Evolutionary conservation across 1,139 yeast species (phyloP).

Genomic region (Pichia terricola): DNA sequence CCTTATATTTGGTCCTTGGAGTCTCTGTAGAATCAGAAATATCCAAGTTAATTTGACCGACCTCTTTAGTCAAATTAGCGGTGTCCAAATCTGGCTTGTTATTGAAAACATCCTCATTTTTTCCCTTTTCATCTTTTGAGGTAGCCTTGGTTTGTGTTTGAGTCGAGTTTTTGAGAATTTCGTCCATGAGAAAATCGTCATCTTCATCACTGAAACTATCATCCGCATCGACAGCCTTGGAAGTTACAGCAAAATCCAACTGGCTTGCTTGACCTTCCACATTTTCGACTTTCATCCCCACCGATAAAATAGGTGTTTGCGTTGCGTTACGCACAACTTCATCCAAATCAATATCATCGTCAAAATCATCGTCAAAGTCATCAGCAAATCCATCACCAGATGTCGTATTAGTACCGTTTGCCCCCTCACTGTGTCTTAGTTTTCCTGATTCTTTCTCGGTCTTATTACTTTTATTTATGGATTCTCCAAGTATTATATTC

Average conservation of each 20-base stretch:
- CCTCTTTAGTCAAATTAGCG: neutral
- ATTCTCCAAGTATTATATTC: no score
- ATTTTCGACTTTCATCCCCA: no score
- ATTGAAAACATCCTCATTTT: neutral
- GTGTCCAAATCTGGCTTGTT: neutral
- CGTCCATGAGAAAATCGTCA: constrained; percentile 19
- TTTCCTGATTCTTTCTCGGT: no score
- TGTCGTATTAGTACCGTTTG: no score
- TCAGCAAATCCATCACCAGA: no score
- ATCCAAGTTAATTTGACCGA: no score
- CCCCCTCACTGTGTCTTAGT: no score
- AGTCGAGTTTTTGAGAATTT: constrained; percentile 5
- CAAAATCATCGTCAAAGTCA: no score
- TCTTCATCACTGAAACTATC: constrained; percentile 18
- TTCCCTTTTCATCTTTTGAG: neutral
- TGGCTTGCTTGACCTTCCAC: neutral
- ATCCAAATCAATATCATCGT: constrained; percentile 24
- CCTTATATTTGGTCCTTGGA: constrained; percentile 4
- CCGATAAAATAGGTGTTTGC: no score
- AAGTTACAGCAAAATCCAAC: no score
- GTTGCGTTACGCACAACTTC: constrained; percentile 18
- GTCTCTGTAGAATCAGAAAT: no score
- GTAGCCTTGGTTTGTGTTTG: neutral
- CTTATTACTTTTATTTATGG: no score
- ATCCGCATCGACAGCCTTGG: constrained; percentile 1